Evolutionary conservation across 2,329 filamentous ascomycete genomes (phyloP), one percentile per base, ranked within the genome.

Genomic region (Thielaviopsis populi): DNA sequence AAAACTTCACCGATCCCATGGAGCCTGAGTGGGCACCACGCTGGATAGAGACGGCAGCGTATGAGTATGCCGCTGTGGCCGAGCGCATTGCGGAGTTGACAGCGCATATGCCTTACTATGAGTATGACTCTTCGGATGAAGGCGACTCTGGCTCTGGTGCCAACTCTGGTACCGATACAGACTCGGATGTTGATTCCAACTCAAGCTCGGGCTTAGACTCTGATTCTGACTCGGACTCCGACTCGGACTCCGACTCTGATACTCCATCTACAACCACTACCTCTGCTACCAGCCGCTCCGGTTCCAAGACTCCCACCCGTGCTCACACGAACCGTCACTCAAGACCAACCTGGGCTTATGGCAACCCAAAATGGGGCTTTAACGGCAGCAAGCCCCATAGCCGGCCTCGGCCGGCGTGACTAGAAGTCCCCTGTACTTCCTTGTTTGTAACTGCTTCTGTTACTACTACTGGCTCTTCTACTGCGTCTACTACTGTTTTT

Each of bases 1-100:
- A 70, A 10, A 71, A 69, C 19, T 76, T 72, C 65, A 68, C 71
- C 46, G 72, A 76, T 63, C 75, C 75, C 13, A 74, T 75, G 71
- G 73, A 75, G 41, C 15, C 65, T 1, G 69, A 69, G 19, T 76
- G 74, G 71, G 67, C 73, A 13, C 33, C 65, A 5, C 58, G 53
- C 24, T 64, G 59, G 58, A 24, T 27, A 0, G 40, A 63, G n/a
- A 46, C 46, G 7, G 33, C 19, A 1, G 62, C 62, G 4, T 62
- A 42, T 19, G 41, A 27, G 37, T 43, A 62, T 24, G 15, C 37
- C 6, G 42, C 27, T n/a, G 59, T 66, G 13, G 62, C 61, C 17
- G 24, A 56, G 27, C 46, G 59, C 19, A 62, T 66, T 53, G 19
- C 48, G 19, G 58, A 62, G 22, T 19, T 66, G 40, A 63, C 62